Conservation (phyloP, 768 basidiomycete species). For the Mycena alexandri region DNA sequence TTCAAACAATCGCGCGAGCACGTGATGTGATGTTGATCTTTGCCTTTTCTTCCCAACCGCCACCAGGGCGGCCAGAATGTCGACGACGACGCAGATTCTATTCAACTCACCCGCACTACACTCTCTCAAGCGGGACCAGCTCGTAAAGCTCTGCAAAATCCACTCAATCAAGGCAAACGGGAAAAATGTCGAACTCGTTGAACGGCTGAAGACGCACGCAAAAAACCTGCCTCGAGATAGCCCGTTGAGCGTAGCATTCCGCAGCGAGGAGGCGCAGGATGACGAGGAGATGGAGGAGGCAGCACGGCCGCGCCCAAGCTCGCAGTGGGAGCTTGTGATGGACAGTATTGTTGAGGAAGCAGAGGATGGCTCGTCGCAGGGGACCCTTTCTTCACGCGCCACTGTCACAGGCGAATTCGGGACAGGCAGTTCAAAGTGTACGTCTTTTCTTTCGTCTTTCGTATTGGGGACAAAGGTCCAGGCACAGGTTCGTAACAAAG, state of each 20-base stretch:
- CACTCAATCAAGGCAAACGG: constrained; percentile 85
- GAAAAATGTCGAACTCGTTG: constrained; percentile 82
- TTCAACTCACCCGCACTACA: constrained; percentile 89
- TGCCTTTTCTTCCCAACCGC: too few relatives aligned
- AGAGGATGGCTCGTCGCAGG: constrained; percentile 67
- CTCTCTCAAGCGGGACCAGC: constrained; percentile 87
- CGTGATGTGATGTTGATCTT: neutral
- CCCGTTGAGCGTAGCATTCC: constrained; percentile 66
- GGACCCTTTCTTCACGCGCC: constrained; percentile 60
- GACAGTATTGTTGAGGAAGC: constrained; percentile 77
- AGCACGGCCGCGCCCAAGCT: constrained; percentile 68
- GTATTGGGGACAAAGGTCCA: too few relatives aligned
- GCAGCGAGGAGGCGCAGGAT: constrained; percentile 56
- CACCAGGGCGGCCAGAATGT: constrained; percentile 49
- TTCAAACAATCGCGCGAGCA: neutral
- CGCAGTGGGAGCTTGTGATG: constrained; percentile 91
- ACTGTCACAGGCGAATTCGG: constrained; percentile 78
- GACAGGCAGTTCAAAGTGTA: constrained; percentile 50
- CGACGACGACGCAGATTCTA: constrained; percentile 81
- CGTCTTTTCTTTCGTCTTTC: too few relatives aligned
- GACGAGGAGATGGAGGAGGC: constrained; percentile 44
- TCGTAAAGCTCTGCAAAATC: constrained; percentile 87
- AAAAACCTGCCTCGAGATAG: constrained; percentile 69
- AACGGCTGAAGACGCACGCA: constrained; percentile 77
- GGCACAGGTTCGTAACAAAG: constrained; percentile 50